phyloP scores from a whole-genome alignment of 108 stramenopile genomes.

The Cyclotella sp. region DNA sequence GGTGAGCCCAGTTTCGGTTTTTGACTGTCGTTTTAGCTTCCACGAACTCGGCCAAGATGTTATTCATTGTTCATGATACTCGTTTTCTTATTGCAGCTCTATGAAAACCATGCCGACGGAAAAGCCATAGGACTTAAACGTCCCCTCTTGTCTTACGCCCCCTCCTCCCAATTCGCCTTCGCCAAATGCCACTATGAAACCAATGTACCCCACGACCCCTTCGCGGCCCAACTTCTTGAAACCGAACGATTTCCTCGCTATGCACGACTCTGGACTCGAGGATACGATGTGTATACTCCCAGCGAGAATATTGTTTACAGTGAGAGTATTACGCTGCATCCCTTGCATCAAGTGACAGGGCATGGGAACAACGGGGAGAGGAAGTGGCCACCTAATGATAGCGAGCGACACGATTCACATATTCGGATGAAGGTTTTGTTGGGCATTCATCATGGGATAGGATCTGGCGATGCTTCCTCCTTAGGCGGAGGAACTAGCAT shows the following conservation, averaged over 20 bases:
- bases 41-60: too few relatives aligned
- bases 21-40: too few relatives aligned
- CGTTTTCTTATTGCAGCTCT: slow-evolving; percentile 36
- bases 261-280: slow-evolving; percentile 83
- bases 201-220: slow-evolving; percentile 92
- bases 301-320: slow-evolving; percentile 73
- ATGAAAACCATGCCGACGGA: slow-evolving; percentile 69
- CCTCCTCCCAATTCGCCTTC: slow-evolving; percentile 92
- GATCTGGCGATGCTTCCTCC: slow-evolving; percentile 25
- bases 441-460: slow-evolving; percentile 51
- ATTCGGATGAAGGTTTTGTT: slow-evolving; percentile 53
- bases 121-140: slow-evolving; percentile 64
- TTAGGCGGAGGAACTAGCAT: slow-evolving; percentile 31
- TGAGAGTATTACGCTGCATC: slow-evolving; percentile 53
- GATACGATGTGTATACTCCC: slow-evolving; percentile 92
- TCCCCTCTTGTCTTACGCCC: slow-evolving; percentile 83
- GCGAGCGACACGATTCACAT: slow-evolving; percentile 44
- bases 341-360: slow-evolving; percentile 52
- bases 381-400: slow-evolving; percentile 60
- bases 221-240: slow-evolving; percentile 83
- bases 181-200: slow-evolving; percentile 94
- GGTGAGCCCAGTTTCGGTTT: background rate
- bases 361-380: slow-evolving; percentile 73
- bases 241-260: slow-evolving; percentile 92
- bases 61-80: background rate